Conservation (phyloP, 306 rosid genomes). For the Cucumis melo region DNA sequence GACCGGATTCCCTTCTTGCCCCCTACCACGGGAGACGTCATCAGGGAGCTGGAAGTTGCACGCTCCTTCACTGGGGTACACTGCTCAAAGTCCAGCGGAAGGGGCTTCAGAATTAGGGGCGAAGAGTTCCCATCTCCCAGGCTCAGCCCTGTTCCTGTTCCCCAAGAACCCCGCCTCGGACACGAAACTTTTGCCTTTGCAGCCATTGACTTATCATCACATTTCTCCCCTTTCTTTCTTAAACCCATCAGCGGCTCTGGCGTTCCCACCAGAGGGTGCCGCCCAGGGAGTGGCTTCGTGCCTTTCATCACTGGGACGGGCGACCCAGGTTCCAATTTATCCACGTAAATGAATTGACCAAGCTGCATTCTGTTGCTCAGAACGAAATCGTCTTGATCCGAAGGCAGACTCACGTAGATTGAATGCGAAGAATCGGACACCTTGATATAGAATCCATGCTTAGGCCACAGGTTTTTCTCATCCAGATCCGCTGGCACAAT, state of each 20-base stretch:
- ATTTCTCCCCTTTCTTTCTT: conserved; percentile 32
- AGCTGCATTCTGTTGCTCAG: conserved; percentile 82
- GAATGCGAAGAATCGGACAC: conserved; percentile 86
- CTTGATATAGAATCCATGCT: conserved; percentile 74
- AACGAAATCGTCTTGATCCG: conserved; percentile 69
- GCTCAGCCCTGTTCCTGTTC: conserved; percentile 23
- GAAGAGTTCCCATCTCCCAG: conserved; percentile 28
- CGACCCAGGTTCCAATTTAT: conserved; percentile 63
- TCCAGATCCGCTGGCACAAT: conserved; percentile 88
- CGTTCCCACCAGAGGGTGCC: conserved; percentile 73
- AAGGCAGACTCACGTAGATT: conserved; percentile 60
- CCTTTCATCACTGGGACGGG: conserved; percentile 70
- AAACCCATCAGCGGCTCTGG: conserved; percentile 80
- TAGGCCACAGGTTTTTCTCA: conserved; percentile 59
- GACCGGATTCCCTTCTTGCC: conserved; percentile 41
- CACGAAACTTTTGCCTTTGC: conserved; percentile 9
- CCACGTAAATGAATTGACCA: conserved; percentile 82
- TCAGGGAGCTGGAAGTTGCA: not conserved
- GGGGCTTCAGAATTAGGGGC: conserved; percentile 47
- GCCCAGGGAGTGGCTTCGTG: conserved; percentile 70
- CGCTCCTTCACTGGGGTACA: conserved; percentile 59
- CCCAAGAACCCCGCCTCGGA: conserved; percentile 87
- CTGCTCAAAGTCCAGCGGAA: conserved; percentile 68
- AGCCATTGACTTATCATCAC: conserved; percentile 18
- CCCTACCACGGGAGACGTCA: conserved; percentile 48